Evolutionary conservation across 2,329 filamentous ascomycete species (phyloP).

Genomic region (Teratosphaeria viscida): DNA sequence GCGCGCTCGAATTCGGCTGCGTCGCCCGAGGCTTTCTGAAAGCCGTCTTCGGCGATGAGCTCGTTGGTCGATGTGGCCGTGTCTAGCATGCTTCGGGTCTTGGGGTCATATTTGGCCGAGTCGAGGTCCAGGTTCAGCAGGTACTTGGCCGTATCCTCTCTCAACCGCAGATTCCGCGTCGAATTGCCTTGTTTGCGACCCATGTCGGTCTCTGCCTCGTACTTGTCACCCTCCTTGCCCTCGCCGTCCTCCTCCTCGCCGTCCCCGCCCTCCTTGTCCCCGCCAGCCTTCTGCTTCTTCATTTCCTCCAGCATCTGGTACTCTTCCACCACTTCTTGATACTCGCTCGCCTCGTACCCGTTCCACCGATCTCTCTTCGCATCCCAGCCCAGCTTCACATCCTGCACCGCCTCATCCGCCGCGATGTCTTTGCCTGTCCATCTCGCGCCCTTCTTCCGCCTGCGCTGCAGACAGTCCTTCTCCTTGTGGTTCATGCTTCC

Average conservation of each 20-base stretch:
- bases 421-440: slow-evolving; percentile 91
- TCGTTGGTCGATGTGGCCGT: slow-evolving; percentile 68
- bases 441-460: slow-evolving; percentile 77
- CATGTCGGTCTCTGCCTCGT: slow-evolving; percentile 95
- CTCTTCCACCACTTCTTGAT: slow-evolving; percentile 75
- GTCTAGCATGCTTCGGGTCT: slow-evolving; percentile 84
- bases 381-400: slow-evolving; percentile 86
- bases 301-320: slow-evolving; percentile 79
- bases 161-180: slow-evolving; percentile 78
- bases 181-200: slow-evolving; percentile 84
- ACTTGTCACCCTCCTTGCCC: slow-evolving; percentile 48
- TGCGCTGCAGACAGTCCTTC: slow-evolving; percentile 84
- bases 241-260: slow-evolving; percentile 38
- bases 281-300: slow-evolving; percentile 41
- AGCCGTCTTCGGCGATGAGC: slow-evolving; percentile 85
- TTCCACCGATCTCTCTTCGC: slow-evolving; percentile 98
- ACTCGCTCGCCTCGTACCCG: slow-evolving; percentile 86
- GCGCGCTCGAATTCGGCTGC: slow-evolving; percentile 86
- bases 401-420: slow-evolving; percentile 77
- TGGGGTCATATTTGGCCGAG: slow-evolving; percentile 95
- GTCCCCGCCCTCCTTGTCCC: slow-evolving; percentile 36
- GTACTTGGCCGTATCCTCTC: slow-evolving; percentile 97
- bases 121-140: slow-evolving; percentile 89
- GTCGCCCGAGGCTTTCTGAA: slow-evolving; percentile 78
- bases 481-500: slow-evolving; percentile 93